These are phyloP conservation scores for Gossypium gossypioides DNA, from an alignment of 441 rosid species.

Conservation along the genomic window DNA sequence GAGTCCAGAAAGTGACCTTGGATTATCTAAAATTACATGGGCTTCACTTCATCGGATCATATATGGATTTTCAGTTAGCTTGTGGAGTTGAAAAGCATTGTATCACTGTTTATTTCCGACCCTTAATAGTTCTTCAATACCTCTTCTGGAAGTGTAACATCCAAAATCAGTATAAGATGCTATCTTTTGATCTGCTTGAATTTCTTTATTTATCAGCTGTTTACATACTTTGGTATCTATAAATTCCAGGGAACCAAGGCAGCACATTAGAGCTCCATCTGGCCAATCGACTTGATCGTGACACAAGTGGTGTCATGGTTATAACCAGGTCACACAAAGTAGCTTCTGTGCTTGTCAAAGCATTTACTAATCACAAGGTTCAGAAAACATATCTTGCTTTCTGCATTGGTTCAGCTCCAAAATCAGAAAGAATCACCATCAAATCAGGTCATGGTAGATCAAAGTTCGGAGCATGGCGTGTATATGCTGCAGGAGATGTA, in stretches of 20 bases:
- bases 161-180: neutral
- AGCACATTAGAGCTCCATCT: conserved; percentile 54
- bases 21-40: neutral
- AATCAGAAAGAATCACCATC: conserved; percentile 51
- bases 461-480: conserved; percentile 85
- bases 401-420: conserved; percentile 55
- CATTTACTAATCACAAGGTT: conserved; percentile 65
- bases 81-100: neutral
- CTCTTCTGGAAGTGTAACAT: neutral
- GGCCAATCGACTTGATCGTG: conserved; percentile 24
- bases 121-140: neutral
- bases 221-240: conserved; percentile 5
- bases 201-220: neutral
- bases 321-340: conserved; percentile 46
- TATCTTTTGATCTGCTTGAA: neutral
- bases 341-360: conserved; percentile 76
- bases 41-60: neutral
- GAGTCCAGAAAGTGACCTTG: neutral
- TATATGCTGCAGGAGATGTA: conserved; percentile 61
- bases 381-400: conserved; percentile 68
- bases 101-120: neutral
- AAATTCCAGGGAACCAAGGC: conserved; percentile 22
- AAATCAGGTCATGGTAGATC: conserved; percentile 92
- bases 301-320: conserved; percentile 6
- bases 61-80: neutral